Percentiles rank a stretch among this genome's conserved stretches.
Conservation (phyloP, 148 eudicot genomes). For the Vaccinium vitisidaea region DNA sequence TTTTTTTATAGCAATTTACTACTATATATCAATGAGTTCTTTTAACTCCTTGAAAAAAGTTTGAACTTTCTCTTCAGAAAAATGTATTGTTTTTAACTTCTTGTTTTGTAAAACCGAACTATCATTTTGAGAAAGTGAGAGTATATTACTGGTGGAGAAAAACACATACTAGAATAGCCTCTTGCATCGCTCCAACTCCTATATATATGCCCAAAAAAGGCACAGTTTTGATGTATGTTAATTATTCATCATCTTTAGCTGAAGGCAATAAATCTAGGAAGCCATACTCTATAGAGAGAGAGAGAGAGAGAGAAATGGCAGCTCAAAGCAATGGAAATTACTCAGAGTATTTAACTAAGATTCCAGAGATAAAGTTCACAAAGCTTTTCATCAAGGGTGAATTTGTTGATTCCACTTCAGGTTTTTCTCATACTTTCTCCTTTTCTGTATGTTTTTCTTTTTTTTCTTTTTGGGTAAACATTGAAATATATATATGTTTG, state of each 20-base stretch:
- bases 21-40: too few species aligned
- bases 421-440: slow-evolving; percentile 24
- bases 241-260: background rate
- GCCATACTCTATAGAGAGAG: background rate
- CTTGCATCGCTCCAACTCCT: background rate
- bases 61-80: too few species aligned
- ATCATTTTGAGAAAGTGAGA: too few species aligned
- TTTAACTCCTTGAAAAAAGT: too few species aligned
- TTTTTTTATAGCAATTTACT: too few species aligned
- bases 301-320: slow-evolving; percentile 24
- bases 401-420: slow-evolving; percentile 76
- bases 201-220: background rate
- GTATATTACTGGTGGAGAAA: too few species aligned
- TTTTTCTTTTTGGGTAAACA: background rate
- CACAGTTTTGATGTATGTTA: background rate
- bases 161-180: too few species aligned
- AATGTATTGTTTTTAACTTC: too few species aligned
- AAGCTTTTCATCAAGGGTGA: slow-evolving; percentile 87
- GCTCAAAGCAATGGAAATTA: slow-evolving; percentile 16
- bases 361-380: slow-evolving; percentile 70
- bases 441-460: background rate
- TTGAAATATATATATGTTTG: background rate
- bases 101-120: too few species aligned
- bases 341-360: slow-evolving; percentile 13
- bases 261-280: background rate